These are phyloP conservation scores for Kluyveromyces marxianus DNA, from an alignment of 1,139 yeast genomes.

Conservation along the genomic window DNA sequence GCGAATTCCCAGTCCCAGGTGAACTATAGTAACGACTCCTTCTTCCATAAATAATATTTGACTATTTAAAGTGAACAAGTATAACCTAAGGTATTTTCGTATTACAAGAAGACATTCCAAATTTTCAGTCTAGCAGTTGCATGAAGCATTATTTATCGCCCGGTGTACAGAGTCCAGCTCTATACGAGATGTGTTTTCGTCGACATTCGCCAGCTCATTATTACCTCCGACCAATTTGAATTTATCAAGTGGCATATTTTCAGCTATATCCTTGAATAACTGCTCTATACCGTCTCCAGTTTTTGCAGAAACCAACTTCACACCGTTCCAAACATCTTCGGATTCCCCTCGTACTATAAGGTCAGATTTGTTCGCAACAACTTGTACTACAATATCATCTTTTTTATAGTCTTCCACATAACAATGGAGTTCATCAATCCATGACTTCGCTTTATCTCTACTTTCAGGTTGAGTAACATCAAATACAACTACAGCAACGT, in stretches of 20 bases:
- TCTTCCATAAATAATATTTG: background rate
- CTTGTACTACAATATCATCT: constrained; percentile 54
- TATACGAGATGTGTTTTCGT: background rate
- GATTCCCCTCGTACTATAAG: constrained; percentile 31
- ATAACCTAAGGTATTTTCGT: too few relatives aligned
- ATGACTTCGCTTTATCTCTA: constrained; percentile 79
- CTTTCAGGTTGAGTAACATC: constrained; percentile 62
- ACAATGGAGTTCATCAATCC: constrained; percentile 88
- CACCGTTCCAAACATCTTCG: constrained; percentile 50
- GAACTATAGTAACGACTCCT: constrained; percentile 33
- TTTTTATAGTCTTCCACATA: constrained; percentile 62
- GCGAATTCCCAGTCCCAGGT: constrained; percentile 73
- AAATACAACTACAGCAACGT: constrained; percentile 72
- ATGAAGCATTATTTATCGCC: too few relatives aligned
- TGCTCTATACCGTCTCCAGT: constrained; percentile 75
- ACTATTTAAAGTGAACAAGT: too few relatives aligned
- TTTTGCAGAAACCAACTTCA: constrained; percentile 81
- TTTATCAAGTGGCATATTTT: constrained; percentile 50
- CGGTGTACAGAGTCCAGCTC: too few relatives aligned
- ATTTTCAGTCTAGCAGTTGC: too few relatives aligned
- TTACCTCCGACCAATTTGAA: constrained; percentile 7
- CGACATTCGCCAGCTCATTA: background rate
- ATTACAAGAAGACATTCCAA: too few relatives aligned
- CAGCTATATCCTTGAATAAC: constrained; percentile 72
- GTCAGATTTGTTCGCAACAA: constrained; percentile 79